Conservation (phyloP, 495 filamentous ascomycete genomes). For the Xylaria nigripes region DNA sequence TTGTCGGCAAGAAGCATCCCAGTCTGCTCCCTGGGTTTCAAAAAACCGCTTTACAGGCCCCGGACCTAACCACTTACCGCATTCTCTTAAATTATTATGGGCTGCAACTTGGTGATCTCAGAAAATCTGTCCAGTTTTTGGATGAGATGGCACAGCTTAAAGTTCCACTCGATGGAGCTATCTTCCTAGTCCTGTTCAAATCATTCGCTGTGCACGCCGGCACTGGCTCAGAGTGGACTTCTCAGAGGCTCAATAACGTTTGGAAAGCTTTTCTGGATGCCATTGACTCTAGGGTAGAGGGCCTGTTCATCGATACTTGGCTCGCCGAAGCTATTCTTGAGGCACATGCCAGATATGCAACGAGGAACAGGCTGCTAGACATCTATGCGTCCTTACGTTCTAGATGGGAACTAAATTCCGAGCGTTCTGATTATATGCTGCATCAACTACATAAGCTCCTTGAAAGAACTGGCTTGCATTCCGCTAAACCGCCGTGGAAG, state of each 20-base stretch:
- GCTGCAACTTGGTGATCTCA: slow-evolving; percentile 47
- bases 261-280: slow-evolving; percentile 36
- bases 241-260: slow-evolving; percentile 45
- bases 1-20: slow-evolving; percentile 33
- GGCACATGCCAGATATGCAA: slow-evolving; percentile 38
- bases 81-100: slow-evolving; percentile 53
- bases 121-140: slow-evolving; percentile 47
- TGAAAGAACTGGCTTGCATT: not conserved
- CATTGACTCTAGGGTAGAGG: slow-evolving; percentile 28
- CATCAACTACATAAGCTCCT: slow-evolving; percentile 21
- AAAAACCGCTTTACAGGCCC: slow-evolving; percentile 45
- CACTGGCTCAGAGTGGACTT: slow-evolving; percentile 57
- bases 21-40: slow-evolving; percentile 42
- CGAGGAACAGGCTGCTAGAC: slow-evolving; percentile 28
- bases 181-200: slow-evolving; percentile 62
- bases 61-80: slow-evolving; percentile 56
- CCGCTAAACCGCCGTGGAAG: not conserved
- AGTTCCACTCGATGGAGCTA: slow-evolving; percentile 50
- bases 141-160: slow-evolving; percentile 55
- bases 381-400: slow-evolving; percentile 34
- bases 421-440: slow-evolving; percentile 32
- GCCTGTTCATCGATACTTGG: slow-evolving; percentile 41
- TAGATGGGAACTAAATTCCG: slow-evolving; percentile 28
- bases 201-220: slow-evolving; percentile 67
- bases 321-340: slow-evolving; percentile 40